Evolutionary conservation across 805 yeast genomes (phyloP).

Genomic region (Cyberlindnera galapagoensis): DNA sequence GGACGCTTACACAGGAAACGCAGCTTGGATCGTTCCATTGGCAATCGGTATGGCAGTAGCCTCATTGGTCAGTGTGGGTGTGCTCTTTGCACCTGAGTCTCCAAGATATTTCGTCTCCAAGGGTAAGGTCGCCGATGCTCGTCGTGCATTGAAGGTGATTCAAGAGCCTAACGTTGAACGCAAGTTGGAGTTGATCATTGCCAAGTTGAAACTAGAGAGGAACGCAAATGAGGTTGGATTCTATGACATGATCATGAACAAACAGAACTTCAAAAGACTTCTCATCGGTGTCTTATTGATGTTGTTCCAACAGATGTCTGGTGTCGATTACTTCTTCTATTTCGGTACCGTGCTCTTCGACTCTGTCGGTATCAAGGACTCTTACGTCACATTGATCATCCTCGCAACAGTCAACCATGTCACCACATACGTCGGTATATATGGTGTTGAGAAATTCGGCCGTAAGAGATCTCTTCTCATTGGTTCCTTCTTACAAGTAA

Average conservation of each 20-base stretch:
- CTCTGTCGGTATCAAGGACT: constrained; percentile 45
- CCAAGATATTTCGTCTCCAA: constrained; percentile 52
- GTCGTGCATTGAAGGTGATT: constrained; percentile 38
- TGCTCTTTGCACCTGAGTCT: constrained; percentile 62
- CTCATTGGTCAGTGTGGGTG: constrained; percentile 47
- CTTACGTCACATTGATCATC: constrained; percentile 49
- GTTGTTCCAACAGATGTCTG: constrained; percentile 55
- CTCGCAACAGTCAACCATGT: constrained; percentile 47
- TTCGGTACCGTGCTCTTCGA: constrained; percentile 55
- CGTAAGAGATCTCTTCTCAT: constrained; percentile 32
- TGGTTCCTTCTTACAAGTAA: constrained; percentile 42
- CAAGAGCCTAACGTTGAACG: constrained; percentile 38
- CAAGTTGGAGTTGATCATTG: constrained; percentile 3
- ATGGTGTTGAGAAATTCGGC: constrained; percentile 44
- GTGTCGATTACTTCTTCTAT: constrained; percentile 63
- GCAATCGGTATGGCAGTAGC: constrained; percentile 38
- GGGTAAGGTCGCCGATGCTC: constrained; percentile 46
- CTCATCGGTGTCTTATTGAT: constrained; percentile 51
- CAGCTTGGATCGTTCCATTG: constrained; percentile 67
- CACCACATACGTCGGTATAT: constrained; percentile 43
- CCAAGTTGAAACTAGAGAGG: constrained; percentile 8
- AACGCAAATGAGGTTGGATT: constrained; percentile 29
- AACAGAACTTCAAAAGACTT: constrained; percentile 29
- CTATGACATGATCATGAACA: constrained; percentile 40
- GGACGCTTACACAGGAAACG: constrained; percentile 29